phyloP scores from a whole-genome alignment of 2,329 filamentous ascomycete genomes.

The Rutstroemia sp. region DNA sequence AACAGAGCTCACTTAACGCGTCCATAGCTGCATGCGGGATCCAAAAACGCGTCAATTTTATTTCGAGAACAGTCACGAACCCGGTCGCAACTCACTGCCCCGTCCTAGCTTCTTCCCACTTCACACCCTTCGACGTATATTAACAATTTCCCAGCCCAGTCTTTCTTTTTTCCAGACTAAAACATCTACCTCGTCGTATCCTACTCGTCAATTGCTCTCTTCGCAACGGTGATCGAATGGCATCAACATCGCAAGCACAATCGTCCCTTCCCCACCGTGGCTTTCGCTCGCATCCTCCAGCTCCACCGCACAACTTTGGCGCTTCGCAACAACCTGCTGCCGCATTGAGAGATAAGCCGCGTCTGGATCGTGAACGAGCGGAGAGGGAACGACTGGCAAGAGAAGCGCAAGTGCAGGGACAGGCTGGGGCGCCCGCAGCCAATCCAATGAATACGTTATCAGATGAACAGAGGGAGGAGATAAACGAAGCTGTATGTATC shows the following conservation, averaged over 20 bases:
- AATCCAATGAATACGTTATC: constrained; percentile 44
- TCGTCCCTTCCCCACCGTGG: constrained; percentile 41
- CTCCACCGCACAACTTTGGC: constrained; percentile 23
- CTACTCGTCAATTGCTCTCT: background rate
- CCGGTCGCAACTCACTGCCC: background rate
- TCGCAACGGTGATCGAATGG: constrained; percentile 19
- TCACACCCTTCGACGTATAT: background rate
- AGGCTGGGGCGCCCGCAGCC: constrained; percentile 11
- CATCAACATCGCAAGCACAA: constrained; percentile 41
- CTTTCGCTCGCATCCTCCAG: constrained; percentile 30
- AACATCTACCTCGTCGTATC: background rate
- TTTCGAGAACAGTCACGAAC: too few species aligned
- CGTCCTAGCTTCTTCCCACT: background rate
- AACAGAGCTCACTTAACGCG: too few species aligned
- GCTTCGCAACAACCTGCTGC: constrained; percentile 29
- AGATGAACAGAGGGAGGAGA: constrained; percentile 88
- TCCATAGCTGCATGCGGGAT: too few species aligned
- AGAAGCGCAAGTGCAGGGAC: constrained; percentile 11
- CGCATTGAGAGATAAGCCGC: constrained; percentile 30
- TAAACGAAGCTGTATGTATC: constrained; percentile 79
- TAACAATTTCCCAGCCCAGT: background rate
- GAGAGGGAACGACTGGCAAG: constrained; percentile 24
- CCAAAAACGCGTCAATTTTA: too few species aligned
- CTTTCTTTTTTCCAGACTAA: background rate
- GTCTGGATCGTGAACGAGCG: constrained; percentile 34